Percentiles rank a stretch among this genome's conserved stretches.
Conservation (phyloP, 2,329 filamentous ascomycete species). For the Erysiphe pulchra region DNA sequence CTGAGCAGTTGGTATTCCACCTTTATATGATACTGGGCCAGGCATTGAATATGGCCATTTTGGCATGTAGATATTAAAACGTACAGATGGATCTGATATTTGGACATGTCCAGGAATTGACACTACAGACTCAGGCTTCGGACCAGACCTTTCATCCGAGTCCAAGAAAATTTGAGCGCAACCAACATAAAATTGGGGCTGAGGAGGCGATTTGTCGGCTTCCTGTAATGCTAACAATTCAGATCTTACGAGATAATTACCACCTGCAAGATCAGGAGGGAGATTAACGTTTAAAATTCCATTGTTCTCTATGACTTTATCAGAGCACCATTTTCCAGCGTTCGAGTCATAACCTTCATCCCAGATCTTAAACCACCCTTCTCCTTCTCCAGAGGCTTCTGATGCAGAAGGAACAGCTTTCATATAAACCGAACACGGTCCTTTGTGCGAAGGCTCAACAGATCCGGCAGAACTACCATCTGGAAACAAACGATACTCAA, state of each 20-base stretch:
- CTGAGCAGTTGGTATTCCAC: background rate
- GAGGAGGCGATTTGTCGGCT: conserved; percentile 22
- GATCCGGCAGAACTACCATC: conserved; percentile 25
- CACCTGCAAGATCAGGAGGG: conserved; percentile 31
- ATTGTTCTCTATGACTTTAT: conserved; percentile 37
- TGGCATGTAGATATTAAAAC: conserved; percentile 36
- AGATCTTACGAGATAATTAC: conserved; percentile 43
- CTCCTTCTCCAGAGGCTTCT: conserved; percentile 26
- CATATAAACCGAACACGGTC: conserved; percentile 48
- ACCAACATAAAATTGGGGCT: conserved; percentile 49
- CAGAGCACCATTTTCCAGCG: conserved; percentile 38
- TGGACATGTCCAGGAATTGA: conserved; percentile 41
- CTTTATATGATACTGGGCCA: conserved; percentile 21
- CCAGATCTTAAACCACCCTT: conserved; percentile 60
- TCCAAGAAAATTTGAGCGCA: conserved; percentile 46
- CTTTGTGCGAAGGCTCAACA: conserved; percentile 35
- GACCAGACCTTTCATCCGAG: conserved; percentile 21
- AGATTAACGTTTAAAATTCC: conserved; percentile 37
- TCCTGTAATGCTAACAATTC: conserved; percentile 46
- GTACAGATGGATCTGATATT: conserved; percentile 25
- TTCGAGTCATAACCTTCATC: conserved; percentile 35
- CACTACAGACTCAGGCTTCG: conserved; percentile 21
- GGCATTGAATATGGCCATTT: conserved; percentile 30
- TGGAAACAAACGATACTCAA: conserved; percentile 38
- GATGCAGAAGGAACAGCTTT: conserved; percentile 37